A percentile compares a stretch with the other conserved stretches of the same genome.
Evolutionary conservation across 805 yeast genomes (phyloP).

Genomic region (Yarrowia bubula): DNA sequence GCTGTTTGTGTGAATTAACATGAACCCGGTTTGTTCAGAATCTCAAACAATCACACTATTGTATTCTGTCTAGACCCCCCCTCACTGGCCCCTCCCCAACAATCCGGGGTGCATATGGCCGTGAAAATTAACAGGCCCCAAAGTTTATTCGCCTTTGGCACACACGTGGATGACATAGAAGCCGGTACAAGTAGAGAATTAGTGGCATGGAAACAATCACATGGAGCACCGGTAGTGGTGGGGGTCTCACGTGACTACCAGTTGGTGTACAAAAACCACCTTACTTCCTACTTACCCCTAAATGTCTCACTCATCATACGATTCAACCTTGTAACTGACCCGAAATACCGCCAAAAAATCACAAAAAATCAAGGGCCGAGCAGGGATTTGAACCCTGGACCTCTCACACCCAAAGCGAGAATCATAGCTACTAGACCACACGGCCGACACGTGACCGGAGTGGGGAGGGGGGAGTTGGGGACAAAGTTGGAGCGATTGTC

Average conservation of each 20-base stretch:
- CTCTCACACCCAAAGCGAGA: conserved; percentile 38
- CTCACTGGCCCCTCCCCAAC: conserved; percentile 17
- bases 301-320: conserved; percentile 17
- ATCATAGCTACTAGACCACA: conserved; percentile 38
- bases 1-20: no score
- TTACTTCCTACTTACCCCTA: not conserved
- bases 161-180: conserved; percentile 9
- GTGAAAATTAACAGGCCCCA: conserved; percentile 15
- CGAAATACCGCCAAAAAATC: not conserved
- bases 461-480: no score
- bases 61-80: not conserved
- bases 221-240: not conserved
- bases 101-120: conserved; percentile 25
- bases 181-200: not conserved
- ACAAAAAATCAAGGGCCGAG: conserved; percentile 33
- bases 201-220: not conserved
- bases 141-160: conserved; percentile 1
- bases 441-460: conserved; percentile 31
- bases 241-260: not conserved
- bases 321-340: conserved; percentile 11
- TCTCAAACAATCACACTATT: not conserved
- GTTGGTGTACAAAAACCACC: no score
- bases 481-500: no score
- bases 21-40: no score
- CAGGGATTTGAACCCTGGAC: conserved; percentile 38